Conservation (phyloP, 2,329 filamentous ascomycete species). For the Grosmannia serpens region DNA sequence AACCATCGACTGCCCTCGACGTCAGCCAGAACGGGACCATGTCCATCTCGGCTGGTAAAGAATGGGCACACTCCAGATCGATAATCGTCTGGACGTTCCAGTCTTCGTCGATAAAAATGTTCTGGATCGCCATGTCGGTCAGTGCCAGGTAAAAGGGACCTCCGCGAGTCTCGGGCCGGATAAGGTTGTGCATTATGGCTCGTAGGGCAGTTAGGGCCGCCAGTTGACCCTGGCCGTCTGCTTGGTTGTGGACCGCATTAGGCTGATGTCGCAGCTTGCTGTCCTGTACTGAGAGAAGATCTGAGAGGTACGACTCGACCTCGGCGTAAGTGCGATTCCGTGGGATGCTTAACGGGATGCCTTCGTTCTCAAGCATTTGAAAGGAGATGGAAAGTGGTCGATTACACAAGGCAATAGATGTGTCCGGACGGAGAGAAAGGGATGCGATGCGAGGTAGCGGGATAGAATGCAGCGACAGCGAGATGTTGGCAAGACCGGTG, state of each 20-base stretch:
- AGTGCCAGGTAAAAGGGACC: conserved; percentile 17
- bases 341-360: neutral
- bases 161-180: neutral
- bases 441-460: neutral
- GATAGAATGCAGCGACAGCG: too few relatives aligned
- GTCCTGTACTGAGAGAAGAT: neutral
- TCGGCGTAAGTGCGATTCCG: neutral
- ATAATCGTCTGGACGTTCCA: neutral
- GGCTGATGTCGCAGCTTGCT: neutral
- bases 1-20: neutral
- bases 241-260: neutral
- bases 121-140: conserved; percentile 18
- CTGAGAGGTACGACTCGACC: neutral
- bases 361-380: neutral
- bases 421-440: neutral
- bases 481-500: too few relatives aligned
- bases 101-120: conserved; percentile 17
- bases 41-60: neutral
- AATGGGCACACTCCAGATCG: neutral
- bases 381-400: neutral
- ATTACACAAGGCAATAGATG: neutral
- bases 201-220: neutral
- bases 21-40: neutral
- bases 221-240: neutral
- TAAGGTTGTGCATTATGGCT: neutral